Percentiles rank a stretch among this genome's conserved stretches.
Evolutionary conservation across 257 asterid genomes (phyloP).

Genomic region (Cinchona pubescens): DNA sequence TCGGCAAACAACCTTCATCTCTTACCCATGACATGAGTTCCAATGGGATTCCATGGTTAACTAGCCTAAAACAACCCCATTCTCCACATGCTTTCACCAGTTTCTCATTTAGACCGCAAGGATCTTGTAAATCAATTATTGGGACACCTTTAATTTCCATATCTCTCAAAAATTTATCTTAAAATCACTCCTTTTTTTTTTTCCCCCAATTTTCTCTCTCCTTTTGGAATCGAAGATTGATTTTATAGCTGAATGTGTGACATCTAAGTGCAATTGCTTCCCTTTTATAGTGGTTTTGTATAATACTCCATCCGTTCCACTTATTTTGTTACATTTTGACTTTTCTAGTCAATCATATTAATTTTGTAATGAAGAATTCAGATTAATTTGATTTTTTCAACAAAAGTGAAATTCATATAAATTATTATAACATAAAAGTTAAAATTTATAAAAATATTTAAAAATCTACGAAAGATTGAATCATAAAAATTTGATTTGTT

Average conservation of each 20-base stretch:
- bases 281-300: background rate
- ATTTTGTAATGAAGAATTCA: too few relatives aligned
- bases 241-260: background rate
- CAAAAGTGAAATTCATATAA: too few relatives aligned
- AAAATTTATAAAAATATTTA: too few relatives aligned
- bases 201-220: background rate
- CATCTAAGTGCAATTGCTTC: background rate
- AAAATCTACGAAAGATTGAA: too few relatives aligned
- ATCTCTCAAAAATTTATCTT: background rate
- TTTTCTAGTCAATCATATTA: too few relatives aligned
- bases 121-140: slow-evolving; percentile 37
- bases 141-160: slow-evolving; percentile 20
- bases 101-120: slow-evolving; percentile 5
- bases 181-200: background rate
- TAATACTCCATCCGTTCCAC: too few relatives aligned
- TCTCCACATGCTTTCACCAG: slow-evolving; percentile 39
- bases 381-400: too few relatives aligned
- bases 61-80: slow-evolving; percentile 50
- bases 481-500: too few relatives aligned
- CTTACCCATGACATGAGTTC: slow-evolving; percentile 34
- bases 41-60: slow-evolving; percentile 33
- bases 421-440: too few relatives aligned
- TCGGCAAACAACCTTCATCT: slow-evolving; percentile 30
- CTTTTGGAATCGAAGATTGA: background rate
- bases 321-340: too few relatives aligned